These are phyloP conservation scores for Pulchroboletus neoregius DNA, from an alignment of 1,284 basidiomycete species.

Conservation along the genomic window DNA sequence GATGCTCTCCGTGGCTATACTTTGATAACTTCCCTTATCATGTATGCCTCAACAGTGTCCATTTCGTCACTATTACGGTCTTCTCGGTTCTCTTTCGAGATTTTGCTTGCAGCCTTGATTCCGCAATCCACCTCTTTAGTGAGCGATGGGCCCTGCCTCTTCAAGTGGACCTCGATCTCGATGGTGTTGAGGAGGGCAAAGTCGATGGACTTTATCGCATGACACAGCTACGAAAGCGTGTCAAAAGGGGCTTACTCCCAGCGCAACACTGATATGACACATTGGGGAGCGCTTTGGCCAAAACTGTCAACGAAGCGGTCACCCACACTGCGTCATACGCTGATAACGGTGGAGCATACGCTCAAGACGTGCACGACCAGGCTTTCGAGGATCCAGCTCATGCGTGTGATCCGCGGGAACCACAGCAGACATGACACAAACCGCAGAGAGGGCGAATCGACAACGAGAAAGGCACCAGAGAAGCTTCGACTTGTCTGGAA, in stretches of 20 bases:
- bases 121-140: no score
- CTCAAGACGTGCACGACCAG: no score
- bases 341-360: slow-evolving; percentile 14
- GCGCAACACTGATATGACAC: neutral
- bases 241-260: neutral
- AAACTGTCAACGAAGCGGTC: slow-evolving; percentile 3
- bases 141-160: neutral
- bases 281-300: slow-evolving; percentile 8
- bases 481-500: no score
- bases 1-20: slow-evolving; percentile 12
- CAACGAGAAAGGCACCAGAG: no score
- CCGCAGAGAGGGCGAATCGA: no score
- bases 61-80: slow-evolving; percentile 2
- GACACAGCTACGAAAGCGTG: neutral
- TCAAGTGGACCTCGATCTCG: neutral
- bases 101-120: slow-evolving; percentile 2
- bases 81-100: slow-evolving; percentile 8
- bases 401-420: no score
- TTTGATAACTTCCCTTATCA: slow-evolving; percentile 5
- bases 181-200: neutral
- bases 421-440: no score
- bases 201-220: neutral
- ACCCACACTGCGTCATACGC: neutral
- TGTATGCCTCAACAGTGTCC: neutral
- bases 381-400: no score